Conservation (phyloP, 2,329 filamentous ascomycete genomes). For the Myriosclerotinia scirpicola region DNA sequence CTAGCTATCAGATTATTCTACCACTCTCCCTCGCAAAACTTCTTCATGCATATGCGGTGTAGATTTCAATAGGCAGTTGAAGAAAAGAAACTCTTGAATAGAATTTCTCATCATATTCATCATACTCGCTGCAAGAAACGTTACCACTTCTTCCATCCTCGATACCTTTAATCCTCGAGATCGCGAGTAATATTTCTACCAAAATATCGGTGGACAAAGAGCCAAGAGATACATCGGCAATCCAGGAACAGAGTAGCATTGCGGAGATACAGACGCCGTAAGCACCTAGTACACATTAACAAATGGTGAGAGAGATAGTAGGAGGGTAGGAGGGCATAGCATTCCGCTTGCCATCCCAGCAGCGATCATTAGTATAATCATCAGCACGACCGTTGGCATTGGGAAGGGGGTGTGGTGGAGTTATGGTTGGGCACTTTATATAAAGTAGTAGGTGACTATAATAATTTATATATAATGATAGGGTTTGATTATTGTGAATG, state of each 20-base stretch:
- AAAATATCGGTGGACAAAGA: conserved; percentile 10
- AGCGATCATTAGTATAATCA: background rate
- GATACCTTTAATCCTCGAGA: background rate
- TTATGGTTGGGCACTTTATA: too few relatives aligned
- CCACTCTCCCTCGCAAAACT: background rate
- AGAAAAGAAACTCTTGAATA: background rate
- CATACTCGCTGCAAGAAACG: background rate
- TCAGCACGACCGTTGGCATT: too few relatives aligned
- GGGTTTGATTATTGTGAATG: too few relatives aligned
- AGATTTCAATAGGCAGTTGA: conserved; percentile 8
- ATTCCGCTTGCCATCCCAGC: background rate
- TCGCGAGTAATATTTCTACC: background rate
- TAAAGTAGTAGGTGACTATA: too few relatives aligned
- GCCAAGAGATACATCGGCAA: background rate
- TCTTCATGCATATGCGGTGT: conserved; percentile 3
- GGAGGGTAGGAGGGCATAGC: background rate
- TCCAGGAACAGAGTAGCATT: conserved; percentile 4
- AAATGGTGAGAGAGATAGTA: background rate
- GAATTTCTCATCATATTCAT: background rate
- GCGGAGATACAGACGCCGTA: background rate
- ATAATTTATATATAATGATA: too few relatives aligned
- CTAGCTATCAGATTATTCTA: background rate
- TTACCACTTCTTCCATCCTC: background rate
- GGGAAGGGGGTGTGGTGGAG: background rate
- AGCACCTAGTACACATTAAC: background rate